Conservation (phyloP, 257 asterid genomes). For the Datura wrightii region DNA sequence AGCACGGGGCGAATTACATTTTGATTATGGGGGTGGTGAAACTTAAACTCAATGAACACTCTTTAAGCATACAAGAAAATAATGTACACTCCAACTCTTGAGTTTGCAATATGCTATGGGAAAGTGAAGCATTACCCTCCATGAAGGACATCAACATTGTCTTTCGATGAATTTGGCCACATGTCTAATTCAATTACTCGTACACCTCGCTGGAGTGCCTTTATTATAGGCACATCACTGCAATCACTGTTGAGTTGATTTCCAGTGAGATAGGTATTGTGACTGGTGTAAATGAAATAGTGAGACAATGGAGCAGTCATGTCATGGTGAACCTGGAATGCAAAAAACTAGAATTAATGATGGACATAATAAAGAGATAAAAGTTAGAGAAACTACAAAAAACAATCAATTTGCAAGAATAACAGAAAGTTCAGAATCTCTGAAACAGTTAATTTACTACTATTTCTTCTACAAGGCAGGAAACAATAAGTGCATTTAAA, state of each 20-base stretch:
- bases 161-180: constrained; percentile 85
- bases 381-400: neutral
- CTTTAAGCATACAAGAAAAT: neutral
- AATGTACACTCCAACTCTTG: neutral
- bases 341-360: neutral
- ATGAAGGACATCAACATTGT: constrained; percentile 70
- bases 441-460: neutral
- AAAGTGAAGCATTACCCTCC: constrained; percentile 61
- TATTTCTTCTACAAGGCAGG: neutral
- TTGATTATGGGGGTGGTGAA: neutral
- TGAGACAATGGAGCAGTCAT: constrained; percentile 75
- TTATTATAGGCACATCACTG: constrained; percentile 70
- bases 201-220: constrained; percentile 71
- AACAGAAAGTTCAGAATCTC: neutral
- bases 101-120: neutral
- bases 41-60: neutral
- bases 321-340: constrained; percentile 66
- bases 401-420: neutral
- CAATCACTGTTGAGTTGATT: constrained; percentile 75
- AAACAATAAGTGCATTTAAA: neutral
- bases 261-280: constrained; percentile 82
- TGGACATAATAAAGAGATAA: neutral
- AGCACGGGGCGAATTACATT: neutral
- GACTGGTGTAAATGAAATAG: constrained; percentile 74
- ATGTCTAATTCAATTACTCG: constrained; percentile 81